Percentiles rank a stretch among this genome's conserved stretches.
phyloP scores from a whole-genome alignment of 1,139 yeast genomes.

The Spathaspora sp. region DNA sequence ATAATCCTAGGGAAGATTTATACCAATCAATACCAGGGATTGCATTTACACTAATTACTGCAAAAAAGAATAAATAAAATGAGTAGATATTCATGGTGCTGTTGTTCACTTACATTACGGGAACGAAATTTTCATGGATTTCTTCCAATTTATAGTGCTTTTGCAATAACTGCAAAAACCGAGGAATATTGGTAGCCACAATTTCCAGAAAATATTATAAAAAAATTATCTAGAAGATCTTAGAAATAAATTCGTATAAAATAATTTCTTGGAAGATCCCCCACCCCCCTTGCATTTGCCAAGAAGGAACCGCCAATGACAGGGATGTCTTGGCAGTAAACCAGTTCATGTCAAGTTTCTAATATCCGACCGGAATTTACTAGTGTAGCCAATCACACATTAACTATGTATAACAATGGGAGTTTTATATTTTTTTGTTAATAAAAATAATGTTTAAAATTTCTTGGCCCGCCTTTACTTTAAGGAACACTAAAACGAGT shows the following conservation, averaged over 20 bases:
- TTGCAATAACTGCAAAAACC: constrained; percentile 1
- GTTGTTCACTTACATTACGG: not conserved
- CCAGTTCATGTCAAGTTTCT: not conserved
- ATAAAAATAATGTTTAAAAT: not conserved
- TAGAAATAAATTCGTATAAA: not conserved
- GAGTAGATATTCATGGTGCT: not conserved
- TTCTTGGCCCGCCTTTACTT: constrained; percentile 1
- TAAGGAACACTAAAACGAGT: not conserved
- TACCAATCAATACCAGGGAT: not conserved
- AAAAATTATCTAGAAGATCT: not conserved
- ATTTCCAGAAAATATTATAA: not conserved
- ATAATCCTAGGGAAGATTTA: constrained; percentile 5
- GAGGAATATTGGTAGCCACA: not conserved
- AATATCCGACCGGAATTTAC: not conserved
- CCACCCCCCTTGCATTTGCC: not conserved
- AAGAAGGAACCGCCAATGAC: constrained; percentile 1
- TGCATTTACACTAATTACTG: not conserved
- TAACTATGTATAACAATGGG: not conserved
- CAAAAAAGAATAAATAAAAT: not conserved
- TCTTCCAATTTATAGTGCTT: not conserved
- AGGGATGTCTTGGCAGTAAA: not conserved
- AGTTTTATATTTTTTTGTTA: not conserved
- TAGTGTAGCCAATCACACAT: not conserved
- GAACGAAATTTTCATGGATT: not conserved
- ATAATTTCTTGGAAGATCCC: not conserved